Base-by-base conservation (phyloP, 2,329 filamentous ascomycete genomes). In the Alternaria longipes region DNA sequence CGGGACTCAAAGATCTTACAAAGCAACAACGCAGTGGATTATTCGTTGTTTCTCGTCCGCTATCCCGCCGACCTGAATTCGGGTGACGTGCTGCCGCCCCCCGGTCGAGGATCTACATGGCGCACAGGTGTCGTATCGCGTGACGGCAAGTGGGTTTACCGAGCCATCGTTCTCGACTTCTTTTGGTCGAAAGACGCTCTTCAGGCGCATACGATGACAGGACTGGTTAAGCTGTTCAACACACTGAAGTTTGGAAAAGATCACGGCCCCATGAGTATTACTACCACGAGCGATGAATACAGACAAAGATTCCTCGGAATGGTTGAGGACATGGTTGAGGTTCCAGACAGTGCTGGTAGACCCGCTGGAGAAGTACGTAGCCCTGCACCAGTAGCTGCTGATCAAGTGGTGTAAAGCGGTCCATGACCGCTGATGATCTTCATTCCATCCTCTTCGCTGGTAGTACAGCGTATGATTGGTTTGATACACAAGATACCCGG, bases 131-230 rank as follows among this genome's bases (percentile, higher is more conserved):
- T 92, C 0, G 67, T 78, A 0, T 90, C 89, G 9, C 80, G 83
- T 0, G 87, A 91, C 68, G 86, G 86, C 0, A 86, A 87, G 67
- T 90, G 89, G 82, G 80, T 89, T 12, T 93, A 91, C 70, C 84
- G 90, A 3, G 88, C 85, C 4, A 84, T 89, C 0, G 78, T 93
- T 14, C 81, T 93, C 34, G 91, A 93, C 75, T 93, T 93, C 78
- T 92, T 93, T 81, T 93, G 90, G 90, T 87, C 89, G 0, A 91
- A 90, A 77, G 89, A 92, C 76, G 90, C 89, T 66, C 69, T 89
- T 0, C 89, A 87, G 55, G 87, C 91, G 0, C 86, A 84, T 74
- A 81, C 86, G 1, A 86, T 92, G 85, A 91, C 90, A 0, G 84
- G 85, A 0, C 75, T 92, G 36, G 85, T 93, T 60, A 85, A 85